These are phyloP conservation scores for Chamaecyparis obtusa DNA, from an alignment of 75 land plant genomes.

Conservation along the genomic window DNA sequence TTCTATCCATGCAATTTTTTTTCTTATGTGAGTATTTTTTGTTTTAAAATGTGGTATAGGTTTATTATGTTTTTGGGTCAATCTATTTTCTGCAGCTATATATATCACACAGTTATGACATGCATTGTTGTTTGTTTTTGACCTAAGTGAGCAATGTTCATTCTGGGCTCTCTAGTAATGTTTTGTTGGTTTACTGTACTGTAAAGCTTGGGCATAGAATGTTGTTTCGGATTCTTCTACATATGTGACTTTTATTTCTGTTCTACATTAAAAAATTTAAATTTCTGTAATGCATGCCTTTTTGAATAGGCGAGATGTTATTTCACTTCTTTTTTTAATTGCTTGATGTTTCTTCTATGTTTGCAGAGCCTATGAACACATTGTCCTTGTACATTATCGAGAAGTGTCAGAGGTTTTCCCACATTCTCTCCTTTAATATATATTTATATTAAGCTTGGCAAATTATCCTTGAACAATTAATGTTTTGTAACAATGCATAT, in stretches of 20 bases:
- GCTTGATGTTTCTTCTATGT: neutral
- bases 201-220: neutral
- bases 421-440: neutral
- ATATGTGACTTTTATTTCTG: neutral
- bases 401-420: conserved; percentile 60
- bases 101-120: neutral
- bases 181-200: neutral
- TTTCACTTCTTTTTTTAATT: neutral
- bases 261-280: neutral
- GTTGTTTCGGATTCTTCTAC: neutral
- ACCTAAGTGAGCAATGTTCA: neutral
- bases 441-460: neutral
- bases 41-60: neutral
- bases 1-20: neutral
- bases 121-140: neutral
- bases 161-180: neutral
- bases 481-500: neutral
- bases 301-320: neutral
- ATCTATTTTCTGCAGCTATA: neutral
- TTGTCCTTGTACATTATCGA: conserved; percentile 89
- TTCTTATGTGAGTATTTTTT: too few species aligned
- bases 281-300: neutral
- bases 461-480: neutral
- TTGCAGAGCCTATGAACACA: conserved; percentile 67
- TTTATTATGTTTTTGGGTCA: neutral